These are phyloP conservation scores for Somion occarium DNA, from an alignment of 1,284 basidiomycete species.

Conservation along the genomic window DNA sequence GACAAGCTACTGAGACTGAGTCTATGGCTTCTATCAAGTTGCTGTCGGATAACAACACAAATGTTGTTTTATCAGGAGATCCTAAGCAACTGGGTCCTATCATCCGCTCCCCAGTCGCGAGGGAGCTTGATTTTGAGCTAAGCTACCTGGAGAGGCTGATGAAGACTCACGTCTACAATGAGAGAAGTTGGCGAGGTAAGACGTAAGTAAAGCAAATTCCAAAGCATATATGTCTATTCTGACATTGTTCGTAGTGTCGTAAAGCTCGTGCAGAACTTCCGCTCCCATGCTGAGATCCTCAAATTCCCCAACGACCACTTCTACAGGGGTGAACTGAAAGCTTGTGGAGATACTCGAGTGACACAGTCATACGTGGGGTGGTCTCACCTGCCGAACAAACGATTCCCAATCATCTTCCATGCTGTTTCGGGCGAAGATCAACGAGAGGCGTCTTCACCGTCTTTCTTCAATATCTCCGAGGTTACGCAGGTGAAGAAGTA, in stretches of 20 bases:
- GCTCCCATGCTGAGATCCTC: slow-evolving; percentile 51
- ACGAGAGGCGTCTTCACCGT: slow-evolving; percentile 37
- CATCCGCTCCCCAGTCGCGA: slow-evolving; percentile 45
- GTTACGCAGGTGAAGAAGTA: slow-evolving; percentile 37
- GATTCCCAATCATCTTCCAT: slow-evolving; percentile 45
- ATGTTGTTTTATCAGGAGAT: slow-evolving; percentile 56
- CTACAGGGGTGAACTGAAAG: slow-evolving; percentile 44
- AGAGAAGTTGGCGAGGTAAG: slow-evolving; percentile 30
- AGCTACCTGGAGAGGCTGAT: slow-evolving; percentile 60
- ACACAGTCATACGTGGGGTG: slow-evolving; percentile 32
- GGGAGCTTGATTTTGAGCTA: slow-evolving; percentile 43
- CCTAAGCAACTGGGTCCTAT: slow-evolving; percentile 61
- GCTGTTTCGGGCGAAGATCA: slow-evolving; percentile 37
- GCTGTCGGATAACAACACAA: slow-evolving; percentile 46
- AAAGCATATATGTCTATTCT: not conserved
- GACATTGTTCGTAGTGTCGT: slow-evolving; percentile 33
- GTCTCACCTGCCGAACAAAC: slow-evolving; percentile 27
- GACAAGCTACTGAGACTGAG: slow-evolving; percentile 47
- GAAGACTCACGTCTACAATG: slow-evolving; percentile 40
- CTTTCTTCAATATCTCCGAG: slow-evolving; percentile 44
- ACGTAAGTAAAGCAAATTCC: slow-evolving; percentile 31
- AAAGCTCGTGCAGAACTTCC: slow-evolving; percentile 49
- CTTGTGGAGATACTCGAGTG: slow-evolving; percentile 33
- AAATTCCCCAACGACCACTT: slow-evolving; percentile 52
- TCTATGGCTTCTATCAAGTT: slow-evolving; percentile 51